Percentiles rank a stretch among this genome's conserved stretches.
Evolutionary conservation across 2,329 filamentous ascomycete genomes (phyloP).

Genomic region (Hortaea sp.): DNA sequence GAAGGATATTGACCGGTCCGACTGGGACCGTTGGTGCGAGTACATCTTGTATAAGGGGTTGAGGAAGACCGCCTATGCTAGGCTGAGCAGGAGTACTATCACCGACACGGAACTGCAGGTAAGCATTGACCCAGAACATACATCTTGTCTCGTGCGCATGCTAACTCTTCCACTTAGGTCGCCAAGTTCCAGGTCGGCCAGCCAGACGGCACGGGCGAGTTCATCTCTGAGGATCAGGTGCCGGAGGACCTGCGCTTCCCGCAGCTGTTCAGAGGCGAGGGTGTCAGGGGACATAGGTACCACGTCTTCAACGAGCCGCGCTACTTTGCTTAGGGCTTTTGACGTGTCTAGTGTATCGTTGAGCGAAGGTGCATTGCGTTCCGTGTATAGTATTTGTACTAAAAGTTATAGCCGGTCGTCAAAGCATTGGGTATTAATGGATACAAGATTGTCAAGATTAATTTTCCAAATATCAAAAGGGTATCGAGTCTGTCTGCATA

Average conservation of each 20-base stretch:
- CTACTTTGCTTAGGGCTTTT: conserved; percentile 39
- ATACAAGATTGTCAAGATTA: too few relatives aligned
- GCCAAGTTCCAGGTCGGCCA: conserved; percentile 86
- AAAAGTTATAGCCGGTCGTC: too few relatives aligned
- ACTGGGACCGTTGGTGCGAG: conserved; percentile 98
- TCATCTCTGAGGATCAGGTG: conserved; percentile 63
- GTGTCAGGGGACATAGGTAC: conserved; percentile 80
- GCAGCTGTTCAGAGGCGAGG: conserved; percentile 68
- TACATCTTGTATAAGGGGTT: conserved; percentile 94
- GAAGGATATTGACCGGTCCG: conserved; percentile 83
- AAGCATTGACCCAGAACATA: conserved; percentile 17
- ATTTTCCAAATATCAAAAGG: too few relatives aligned
- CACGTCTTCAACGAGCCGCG: conserved; percentile 91
- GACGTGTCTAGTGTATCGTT: too few relatives aligned
- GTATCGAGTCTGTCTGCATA: too few relatives aligned
- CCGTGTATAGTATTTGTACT: too few relatives aligned
- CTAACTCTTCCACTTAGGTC: conserved; percentile 37
- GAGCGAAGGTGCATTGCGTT: too few relatives aligned
- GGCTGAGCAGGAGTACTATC: conserved; percentile 80
- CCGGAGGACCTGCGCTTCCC: conserved; percentile 76
- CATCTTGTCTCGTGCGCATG: background rate
- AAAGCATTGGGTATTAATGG: too few relatives aligned
- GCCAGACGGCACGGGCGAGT: conserved; percentile 52
- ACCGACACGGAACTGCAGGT: conserved; percentile 95
- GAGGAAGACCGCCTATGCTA: conserved; percentile 75